Conservation (phyloP, 192 early-diverging fungal genomes). For the Coemansia sp. region DNA sequence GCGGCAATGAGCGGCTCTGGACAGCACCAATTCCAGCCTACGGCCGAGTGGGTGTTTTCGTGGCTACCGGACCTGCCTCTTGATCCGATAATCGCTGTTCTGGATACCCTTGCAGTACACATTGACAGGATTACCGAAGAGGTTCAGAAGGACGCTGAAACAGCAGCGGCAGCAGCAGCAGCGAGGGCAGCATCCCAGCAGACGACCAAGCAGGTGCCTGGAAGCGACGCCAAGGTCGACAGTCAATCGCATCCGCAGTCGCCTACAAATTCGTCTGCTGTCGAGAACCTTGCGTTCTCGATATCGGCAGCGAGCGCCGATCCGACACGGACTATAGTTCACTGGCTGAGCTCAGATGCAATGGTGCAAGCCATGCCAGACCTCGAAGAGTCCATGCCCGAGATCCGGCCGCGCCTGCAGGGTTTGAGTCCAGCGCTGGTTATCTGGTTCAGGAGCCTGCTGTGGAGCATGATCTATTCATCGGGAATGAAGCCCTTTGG, state of each 20-base stretch:
- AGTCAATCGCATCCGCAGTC: not conserved
- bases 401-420: conserved; percentile 57
- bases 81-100: conserved; percentile 60
- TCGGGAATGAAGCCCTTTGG: conserved; percentile 57
- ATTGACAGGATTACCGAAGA: conserved; percentile 62
- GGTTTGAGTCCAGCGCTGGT: conserved; percentile 60
- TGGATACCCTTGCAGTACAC: conserved; percentile 63
- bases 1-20: not conserved
- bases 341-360: conserved; percentile 41
- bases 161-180: conserved; percentile 6
- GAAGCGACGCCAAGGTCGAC: conserved; percentile 7
- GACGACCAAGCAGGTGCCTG: conserved; percentile 2
- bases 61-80: conserved; percentile 74
- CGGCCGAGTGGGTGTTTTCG: conserved; percentile 49
- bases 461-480: conserved; percentile 71
- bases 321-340: conserved; percentile 50
- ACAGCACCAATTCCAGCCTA: conserved; percentile 37
- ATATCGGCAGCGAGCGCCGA: conserved; percentile 33
- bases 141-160: conserved; percentile 59
- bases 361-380: conserved; percentile 34
- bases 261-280: not conserved
- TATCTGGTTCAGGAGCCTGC: conserved; percentile 67
- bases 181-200: not conserved
- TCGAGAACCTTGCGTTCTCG: conserved; percentile 20
- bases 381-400: conserved; percentile 51